Evolutionary conservation across 106 monocot species (phyloP).

Genomic region (Vanilla planifolia): DNA sequence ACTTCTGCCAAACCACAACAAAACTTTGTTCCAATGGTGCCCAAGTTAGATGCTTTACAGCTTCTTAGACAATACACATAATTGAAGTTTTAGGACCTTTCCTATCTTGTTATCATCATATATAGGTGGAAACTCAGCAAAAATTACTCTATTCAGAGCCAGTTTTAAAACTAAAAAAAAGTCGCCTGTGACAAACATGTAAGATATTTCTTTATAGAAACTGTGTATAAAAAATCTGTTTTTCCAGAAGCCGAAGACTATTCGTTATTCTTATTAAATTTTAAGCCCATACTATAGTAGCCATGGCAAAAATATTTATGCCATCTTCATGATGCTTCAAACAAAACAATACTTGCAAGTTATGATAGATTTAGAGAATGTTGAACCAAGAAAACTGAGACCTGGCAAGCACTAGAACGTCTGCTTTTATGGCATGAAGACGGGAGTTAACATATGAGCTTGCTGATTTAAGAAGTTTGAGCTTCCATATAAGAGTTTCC

Average conservation of each 20-base stretch:
- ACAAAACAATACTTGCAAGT: neutral
- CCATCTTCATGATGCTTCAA: neutral
- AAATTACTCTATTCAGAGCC: no score
- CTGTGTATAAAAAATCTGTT: no score
- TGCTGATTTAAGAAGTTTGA: conserved; percentile 70
- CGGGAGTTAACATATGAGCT: conserved; percentile 79
- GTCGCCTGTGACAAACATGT: no score
- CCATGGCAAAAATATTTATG: neutral
- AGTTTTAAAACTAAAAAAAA: no score
- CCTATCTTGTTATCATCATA: no score
- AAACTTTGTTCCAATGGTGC: no score
- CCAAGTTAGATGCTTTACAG: no score
- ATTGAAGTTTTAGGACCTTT: no score
- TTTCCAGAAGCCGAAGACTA: neutral
- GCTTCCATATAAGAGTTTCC: conserved; percentile 77
- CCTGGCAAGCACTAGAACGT: conserved; percentile 84
- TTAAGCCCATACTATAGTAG: neutral
- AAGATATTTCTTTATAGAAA: no score
- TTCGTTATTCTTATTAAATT: neutral
- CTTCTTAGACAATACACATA: no score
- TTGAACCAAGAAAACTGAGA: conserved; percentile 11
- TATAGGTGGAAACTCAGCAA: no score
- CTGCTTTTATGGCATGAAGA: conserved; percentile 81
- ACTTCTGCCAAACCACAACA: no score
- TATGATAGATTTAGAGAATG: neutral